phyloP scores from a whole-genome alignment of 176 grass and related monocot genomes.

The Chloris gayana region DNA sequence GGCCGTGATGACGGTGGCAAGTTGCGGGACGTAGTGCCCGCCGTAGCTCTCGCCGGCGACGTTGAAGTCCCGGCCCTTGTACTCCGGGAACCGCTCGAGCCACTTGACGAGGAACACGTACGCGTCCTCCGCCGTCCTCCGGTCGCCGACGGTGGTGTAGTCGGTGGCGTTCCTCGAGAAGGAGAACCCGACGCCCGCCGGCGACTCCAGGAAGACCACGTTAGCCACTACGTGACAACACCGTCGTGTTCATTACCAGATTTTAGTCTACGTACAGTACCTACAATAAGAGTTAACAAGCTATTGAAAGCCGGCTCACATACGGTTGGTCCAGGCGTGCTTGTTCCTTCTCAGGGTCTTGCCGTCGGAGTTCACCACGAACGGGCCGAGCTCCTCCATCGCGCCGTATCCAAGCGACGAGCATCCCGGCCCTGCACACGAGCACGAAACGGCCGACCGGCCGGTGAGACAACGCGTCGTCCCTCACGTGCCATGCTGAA shows the following conservation, averaged over 20 bases:
- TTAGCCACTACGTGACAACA: slow-evolving; percentile 42
- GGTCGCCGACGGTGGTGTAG: slow-evolving; percentile 12
- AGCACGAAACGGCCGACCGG: neutral
- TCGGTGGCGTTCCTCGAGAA: slow-evolving; percentile 48
- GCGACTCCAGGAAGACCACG: slow-evolving; percentile 64
- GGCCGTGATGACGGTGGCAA: slow-evolving; percentile 32
- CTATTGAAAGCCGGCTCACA: neutral
- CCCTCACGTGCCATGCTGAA: no score
- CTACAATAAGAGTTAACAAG: neutral
- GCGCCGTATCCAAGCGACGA: slow-evolving; percentile 60
- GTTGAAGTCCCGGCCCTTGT: slow-evolving; percentile 60
- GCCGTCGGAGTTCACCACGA: slow-evolving; percentile 56
- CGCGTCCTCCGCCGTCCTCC: slow-evolving; percentile 7
- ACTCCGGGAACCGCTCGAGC: slow-evolving; percentile 65
- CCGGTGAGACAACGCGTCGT: no score
- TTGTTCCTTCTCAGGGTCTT: slow-evolving; percentile 51
- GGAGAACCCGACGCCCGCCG: slow-evolving; percentile 66
- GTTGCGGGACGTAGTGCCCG: slow-evolving; percentile 56
- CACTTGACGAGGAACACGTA: slow-evolving; percentile 59
- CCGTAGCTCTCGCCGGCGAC: slow-evolving; percentile 66
- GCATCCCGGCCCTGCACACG: slow-evolving; percentile 48
- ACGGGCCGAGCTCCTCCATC: slow-evolving; percentile 62
- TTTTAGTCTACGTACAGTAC: no score
- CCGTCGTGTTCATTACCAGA: neutral
- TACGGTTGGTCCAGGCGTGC: slow-evolving; percentile 63